Evolutionary conservation across 805 yeast species (phyloP).

Genomic region (Candida wancherniae): DNA sequence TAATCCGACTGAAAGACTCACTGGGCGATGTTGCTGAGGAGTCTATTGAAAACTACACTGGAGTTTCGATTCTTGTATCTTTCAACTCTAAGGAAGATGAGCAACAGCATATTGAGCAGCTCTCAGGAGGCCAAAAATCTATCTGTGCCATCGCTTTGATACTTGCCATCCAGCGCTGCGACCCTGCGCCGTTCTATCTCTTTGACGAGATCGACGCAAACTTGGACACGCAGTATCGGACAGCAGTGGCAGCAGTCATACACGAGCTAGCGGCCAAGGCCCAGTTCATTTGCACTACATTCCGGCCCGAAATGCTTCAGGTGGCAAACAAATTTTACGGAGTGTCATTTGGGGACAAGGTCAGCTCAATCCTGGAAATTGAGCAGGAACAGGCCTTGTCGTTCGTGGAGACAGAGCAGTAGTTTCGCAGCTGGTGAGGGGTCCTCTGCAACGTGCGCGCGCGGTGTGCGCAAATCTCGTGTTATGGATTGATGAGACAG

Average conservation of each 20-base stretch:
- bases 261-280: slow-evolving; percentile 60
- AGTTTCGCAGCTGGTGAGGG: no score
- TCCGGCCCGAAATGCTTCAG: slow-evolving; percentile 86
- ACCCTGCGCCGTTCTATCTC: slow-evolving; percentile 94
- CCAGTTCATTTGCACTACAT: slow-evolving; percentile 95
- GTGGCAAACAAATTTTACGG: slow-evolving; percentile 87
- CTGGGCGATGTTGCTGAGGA: slow-evolving; percentile 13
- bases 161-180: slow-evolving; percentile 89
- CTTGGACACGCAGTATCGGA: slow-evolving; percentile 85
- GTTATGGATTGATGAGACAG: no score
- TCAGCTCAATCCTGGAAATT: slow-evolving; percentile 72
- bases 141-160: slow-evolving; percentile 94
- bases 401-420: slow-evolving; percentile 70
- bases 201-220: slow-evolving; percentile 98
- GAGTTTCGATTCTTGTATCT: slow-evolving; percentile 83
- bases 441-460: no score
- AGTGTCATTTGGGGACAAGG: slow-evolving; percentile 76
- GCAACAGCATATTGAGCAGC: slow-evolving; percentile 81
- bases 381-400: slow-evolving; percentile 66
- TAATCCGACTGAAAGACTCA: slow-evolving; percentile 49
- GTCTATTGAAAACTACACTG: slow-evolving; percentile 57
- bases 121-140: slow-evolving; percentile 96
- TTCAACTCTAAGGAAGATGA: slow-evolving; percentile 84
- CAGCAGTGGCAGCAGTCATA: slow-evolving; percentile 77
- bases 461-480: no score